Evolutionary conservation across 1,284 basidiomycete species (phyloP), one percentile per base, ranked within the genome.

Genomic region (Melampsora abietis-canadensis): DNA sequence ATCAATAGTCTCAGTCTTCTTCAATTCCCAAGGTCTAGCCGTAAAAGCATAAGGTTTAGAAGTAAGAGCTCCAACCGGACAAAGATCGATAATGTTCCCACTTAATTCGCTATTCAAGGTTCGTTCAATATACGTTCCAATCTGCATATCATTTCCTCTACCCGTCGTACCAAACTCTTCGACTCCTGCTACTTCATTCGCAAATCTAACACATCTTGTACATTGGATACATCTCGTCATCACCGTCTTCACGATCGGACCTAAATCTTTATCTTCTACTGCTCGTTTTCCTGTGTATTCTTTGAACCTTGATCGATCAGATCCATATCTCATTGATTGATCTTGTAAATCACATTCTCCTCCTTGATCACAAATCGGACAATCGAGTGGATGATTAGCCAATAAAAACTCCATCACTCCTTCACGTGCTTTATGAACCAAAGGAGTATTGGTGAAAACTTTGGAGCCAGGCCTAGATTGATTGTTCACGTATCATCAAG

Each of bases 171-270:
- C 96, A 59, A 99, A 86, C 79, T 98, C 95, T 84, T 98, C 93
- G 10, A 98, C 94, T 78, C 96, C 96, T 2, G 96, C 96, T 66
- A 98, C 93, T 82, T 99, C 95, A 84, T 98, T 98, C 67, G 94
- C 94, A 82, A 98, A 99, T 76, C 96, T 91, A 48, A 98, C 93
- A 82, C 96, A 99, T 78, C 96, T 92, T 15, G 95, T 98, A 85
- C 95, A 99, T 84, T 99, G 96, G 80, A 99, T 98, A 85, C 96
- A 98, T 76, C 95, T 89, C 83, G 94, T 99, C 95, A 99, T 99
- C 77, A 91, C 92, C 4, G 96, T 98, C 86, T 98, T 98, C 82
- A 99, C 93, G 65, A 99, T 87, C 14, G 96, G 96, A 6, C 96
- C 96, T 44, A 99, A 87, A 81, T 98, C 90, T 86, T 98, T 99